Conservation (phyloP, 805 yeast species). For the Ogataea corticis region DNA sequence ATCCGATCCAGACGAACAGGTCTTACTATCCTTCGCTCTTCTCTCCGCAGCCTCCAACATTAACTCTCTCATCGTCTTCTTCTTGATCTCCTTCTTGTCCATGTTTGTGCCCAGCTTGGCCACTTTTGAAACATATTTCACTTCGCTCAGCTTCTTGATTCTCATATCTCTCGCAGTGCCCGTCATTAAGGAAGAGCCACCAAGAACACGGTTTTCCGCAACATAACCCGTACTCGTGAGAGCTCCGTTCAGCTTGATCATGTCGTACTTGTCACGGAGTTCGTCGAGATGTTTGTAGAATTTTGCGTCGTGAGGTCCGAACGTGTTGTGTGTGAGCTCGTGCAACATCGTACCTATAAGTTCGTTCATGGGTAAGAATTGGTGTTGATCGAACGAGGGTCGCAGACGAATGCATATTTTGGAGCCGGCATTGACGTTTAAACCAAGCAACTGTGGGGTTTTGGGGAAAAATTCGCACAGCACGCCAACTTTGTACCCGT, state of each 20-base stretch:
- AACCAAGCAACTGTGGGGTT: constrained; percentile 63
- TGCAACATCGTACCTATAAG: constrained; percentile 84
- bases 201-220: constrained; percentile 49
- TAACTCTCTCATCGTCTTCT: constrained; percentile 40
- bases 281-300: constrained; percentile 70
- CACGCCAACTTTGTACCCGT: constrained; percentile 62
- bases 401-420: constrained; percentile 74
- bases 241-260: constrained; percentile 44
- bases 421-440: constrained; percentile 77
- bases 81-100: constrained; percentile 1
- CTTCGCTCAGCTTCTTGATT: constrained; percentile 40
- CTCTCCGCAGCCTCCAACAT: constrained; percentile 64
- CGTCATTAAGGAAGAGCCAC: constrained; percentile 27
- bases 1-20: constrained; percentile 39
- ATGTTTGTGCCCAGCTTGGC: constrained; percentile 36
- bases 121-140: constrained; percentile 42
- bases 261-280: constrained; percentile 51
- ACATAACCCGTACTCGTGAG: constrained; percentile 47
- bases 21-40: constrained; percentile 51
- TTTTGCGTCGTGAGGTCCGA: constrained; percentile 76
- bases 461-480: constrained; percentile 84
- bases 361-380: constrained; percentile 63
- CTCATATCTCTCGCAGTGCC: constrained; percentile 39
- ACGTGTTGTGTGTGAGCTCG: constrained; percentile 77
- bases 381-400: constrained; percentile 47